Percentiles rank a stretch among this genome's conserved stretches.
These are phyloP conservation scores for Hyphodiscus hymeniophilus DNA, from an alignment of 495 filamentous ascomycete genomes.

Conservation along the genomic window DNA sequence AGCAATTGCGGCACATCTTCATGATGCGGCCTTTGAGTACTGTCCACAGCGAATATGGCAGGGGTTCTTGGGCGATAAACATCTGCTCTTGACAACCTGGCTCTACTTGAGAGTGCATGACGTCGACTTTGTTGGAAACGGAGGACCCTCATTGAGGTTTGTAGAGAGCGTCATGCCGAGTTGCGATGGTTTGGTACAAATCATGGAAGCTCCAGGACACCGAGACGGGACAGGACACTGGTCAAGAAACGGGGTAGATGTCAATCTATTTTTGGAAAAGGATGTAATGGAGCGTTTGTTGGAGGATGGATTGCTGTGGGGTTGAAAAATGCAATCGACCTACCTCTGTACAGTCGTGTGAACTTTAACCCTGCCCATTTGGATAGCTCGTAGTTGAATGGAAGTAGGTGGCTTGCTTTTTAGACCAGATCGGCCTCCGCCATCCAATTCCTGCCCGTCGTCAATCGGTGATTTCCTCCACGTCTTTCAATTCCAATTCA, in stretches of 20 bases:
- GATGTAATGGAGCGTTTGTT: constrained; percentile 25
- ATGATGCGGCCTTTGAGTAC: constrained; percentile 28
- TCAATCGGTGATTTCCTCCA: no score
- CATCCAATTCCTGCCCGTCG: no score
- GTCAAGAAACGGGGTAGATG: constrained; percentile 27
- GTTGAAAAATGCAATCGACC: background rate
- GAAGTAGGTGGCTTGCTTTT: no score
- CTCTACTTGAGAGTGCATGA: constrained; percentile 27
- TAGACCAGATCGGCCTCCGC: no score
- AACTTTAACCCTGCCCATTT: no score
- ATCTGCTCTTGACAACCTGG: constrained; percentile 34
- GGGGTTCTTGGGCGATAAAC: constrained; percentile 28
- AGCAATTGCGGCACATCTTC: constrained; percentile 24
- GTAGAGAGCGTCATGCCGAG: constrained; percentile 30
- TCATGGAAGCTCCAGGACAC: constrained; percentile 18
- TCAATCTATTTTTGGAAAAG: constrained; percentile 26
- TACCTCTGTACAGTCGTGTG: no score
- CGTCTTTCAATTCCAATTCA: no score
- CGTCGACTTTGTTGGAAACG: constrained; percentile 27
- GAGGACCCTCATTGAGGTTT: constrained; percentile 19
- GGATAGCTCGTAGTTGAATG: no score
- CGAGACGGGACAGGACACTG: constrained; percentile 16
- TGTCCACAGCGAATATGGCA: constrained; percentile 32
- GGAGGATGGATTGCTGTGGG: constrained; percentile 16
- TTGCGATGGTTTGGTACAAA: constrained; percentile 31